Percentiles rank a stretch among this genome's conserved stretches.
Evolutionary conservation across 2,329 filamentous ascomycete species (phyloP).

Genomic region (Fusarium hostae): DNA sequence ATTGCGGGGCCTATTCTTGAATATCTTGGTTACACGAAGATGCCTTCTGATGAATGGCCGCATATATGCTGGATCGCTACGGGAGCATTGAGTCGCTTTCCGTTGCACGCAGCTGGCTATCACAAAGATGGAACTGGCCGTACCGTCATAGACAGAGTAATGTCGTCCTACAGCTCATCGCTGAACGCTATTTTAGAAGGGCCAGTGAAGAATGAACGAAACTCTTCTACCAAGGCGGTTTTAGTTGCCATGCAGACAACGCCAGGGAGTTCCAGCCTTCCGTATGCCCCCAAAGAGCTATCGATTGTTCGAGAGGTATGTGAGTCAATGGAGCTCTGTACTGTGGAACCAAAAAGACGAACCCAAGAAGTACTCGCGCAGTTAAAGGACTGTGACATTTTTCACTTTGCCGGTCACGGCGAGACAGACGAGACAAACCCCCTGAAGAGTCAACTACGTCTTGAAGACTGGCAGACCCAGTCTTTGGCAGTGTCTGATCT

Average conservation of each 20-base stretch:
- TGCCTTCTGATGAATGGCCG: neutral
- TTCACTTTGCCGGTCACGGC: neutral
- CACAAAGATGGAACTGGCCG: neutral
- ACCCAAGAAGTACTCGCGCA: neutral
- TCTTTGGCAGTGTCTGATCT: neutral
- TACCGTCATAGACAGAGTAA: neutral
- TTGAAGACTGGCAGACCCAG: neutral
- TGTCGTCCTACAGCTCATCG: neutral
- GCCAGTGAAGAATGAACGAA: accelerated
- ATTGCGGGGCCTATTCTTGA: neutral
- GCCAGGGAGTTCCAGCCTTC: accelerated
- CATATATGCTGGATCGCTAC: neutral
- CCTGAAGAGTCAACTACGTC: accelerated
- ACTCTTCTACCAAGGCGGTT: neutral
- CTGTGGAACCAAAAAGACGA: neutral
- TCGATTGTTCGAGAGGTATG: neutral
- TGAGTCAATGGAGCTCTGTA: accelerated
- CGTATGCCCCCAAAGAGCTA: accelerated
- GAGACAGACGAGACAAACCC: neutral
- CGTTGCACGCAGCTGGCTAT: neutral
- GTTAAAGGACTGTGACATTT: neutral
- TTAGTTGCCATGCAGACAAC: neutral
- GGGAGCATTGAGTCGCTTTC: neutral
- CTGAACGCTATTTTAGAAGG: neutral
- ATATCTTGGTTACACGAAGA: accelerated